A percentile compares a stretch with the other conserved stretches of the same genome.
These are phyloP conservation scores for Alternaria triticina DNA, from an alignment of 2,329 filamentous ascomycete species.

Conservation along the genomic window DNA sequence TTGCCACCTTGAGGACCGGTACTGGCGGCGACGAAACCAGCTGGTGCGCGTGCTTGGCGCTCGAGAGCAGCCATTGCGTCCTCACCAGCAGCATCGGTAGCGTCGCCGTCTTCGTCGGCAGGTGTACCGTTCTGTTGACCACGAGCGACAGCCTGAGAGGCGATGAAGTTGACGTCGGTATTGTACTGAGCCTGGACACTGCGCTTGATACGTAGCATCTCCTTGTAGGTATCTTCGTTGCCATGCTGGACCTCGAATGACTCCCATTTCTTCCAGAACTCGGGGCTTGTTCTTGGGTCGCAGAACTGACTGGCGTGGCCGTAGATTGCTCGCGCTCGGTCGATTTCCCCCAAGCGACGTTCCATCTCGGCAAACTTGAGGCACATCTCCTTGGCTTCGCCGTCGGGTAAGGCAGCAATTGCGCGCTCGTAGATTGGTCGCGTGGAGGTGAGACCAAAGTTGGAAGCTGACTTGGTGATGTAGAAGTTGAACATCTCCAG, in stretches of 20 bases:
- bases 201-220: slow-evolving; percentile 97
- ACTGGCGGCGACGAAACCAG: slow-evolving; percentile 89
- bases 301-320: slow-evolving; percentile 97
- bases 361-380: slow-evolving; percentile 99
- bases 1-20: slow-evolving; percentile 72
- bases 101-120: slow-evolving; percentile 48
- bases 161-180: slow-evolving; percentile 98
- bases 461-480: slow-evolving; percentile 97
- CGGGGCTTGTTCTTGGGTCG: slow-evolving; percentile 86
- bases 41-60: slow-evolving; percentile 83
- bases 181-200: slow-evolving; percentile 98
- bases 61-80: slow-evolving; percentile 93
- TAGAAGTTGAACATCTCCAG: slow-evolving; percentile 99
- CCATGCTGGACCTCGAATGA: slow-evolving; percentile 96
- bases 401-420: slow-evolving; percentile 90
- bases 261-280: slow-evolving; percentile 98
- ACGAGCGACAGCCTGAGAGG: slow-evolving; percentile 88
- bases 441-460: slow-evolving; percentile 95
- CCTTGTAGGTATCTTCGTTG: slow-evolving; percentile 99
- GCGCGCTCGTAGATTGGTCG: slow-evolving; percentile 95
- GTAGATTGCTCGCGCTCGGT: slow-evolving; percentile 93
- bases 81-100: slow-evolving; percentile 56
- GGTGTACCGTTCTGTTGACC: slow-evolving; percentile 65
- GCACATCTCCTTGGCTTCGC: slow-evolving; percentile 96
- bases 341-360: slow-evolving; percentile 87